A percentile compares a stretch with the other conserved stretches of the same genome.
Evolutionary conservation across 106 monocot species (phyloP).

Genomic region (Narthecium ossifragum): DNA sequence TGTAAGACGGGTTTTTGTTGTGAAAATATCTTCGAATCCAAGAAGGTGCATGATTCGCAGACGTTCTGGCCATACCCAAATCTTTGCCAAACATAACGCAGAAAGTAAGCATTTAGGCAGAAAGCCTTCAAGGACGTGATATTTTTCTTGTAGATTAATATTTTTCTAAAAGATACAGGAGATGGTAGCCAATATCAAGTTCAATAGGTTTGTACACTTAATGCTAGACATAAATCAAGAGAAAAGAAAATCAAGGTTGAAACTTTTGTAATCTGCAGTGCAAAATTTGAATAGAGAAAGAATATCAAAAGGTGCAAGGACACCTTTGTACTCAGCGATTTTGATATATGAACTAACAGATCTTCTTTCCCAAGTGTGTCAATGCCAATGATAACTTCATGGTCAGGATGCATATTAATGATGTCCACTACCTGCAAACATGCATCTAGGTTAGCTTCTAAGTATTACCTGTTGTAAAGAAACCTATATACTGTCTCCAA

Average conservation of each 20-base stretch:
- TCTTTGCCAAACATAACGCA: conserved; percentile 24
- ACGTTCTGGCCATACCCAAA: conserved; percentile 91
- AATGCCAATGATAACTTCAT: conserved; percentile 75
- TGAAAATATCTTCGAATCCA: conserved; percentile 44
- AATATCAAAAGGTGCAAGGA: background rate
- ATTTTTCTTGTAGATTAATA: background rate
- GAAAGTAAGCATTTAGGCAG: background rate
- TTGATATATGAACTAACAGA: conserved; percentile 58
- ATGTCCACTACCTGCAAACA: conserved; percentile 58
- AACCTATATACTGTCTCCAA: too few species aligned
- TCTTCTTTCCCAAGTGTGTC: conserved; percentile 83
- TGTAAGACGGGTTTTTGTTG: conserved; percentile 48
- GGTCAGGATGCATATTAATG: conserved; percentile 50
- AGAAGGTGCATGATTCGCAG: conserved; percentile 75
- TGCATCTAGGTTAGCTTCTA: background rate
- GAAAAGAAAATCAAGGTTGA: background rate
- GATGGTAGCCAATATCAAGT: background rate
- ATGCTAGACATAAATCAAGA: background rate
- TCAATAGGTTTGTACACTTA: background rate
- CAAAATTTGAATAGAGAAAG: background rate
- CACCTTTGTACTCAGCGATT: conserved; percentile 57
- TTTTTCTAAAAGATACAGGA: background rate
- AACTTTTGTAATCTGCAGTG: background rate
- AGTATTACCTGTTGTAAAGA: too few species aligned
- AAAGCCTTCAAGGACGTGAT: background rate